Conservation (phyloP, 192 early-diverging fungal genomes). For the Dispira simplex region DNA sequence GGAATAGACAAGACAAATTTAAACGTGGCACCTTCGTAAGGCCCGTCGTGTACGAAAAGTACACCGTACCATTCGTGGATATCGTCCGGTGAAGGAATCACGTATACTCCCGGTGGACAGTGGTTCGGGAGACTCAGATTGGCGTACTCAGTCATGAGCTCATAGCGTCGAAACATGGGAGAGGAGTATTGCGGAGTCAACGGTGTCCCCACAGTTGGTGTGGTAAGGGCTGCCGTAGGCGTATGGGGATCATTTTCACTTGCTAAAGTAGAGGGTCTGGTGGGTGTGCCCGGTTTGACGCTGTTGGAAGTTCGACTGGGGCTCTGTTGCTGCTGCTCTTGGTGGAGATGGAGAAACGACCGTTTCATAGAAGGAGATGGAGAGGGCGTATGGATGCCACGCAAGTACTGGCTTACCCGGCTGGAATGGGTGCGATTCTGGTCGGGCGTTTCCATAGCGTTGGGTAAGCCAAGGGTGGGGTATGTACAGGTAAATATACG, state of each 20-base stretch:
- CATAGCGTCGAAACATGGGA: constrained; percentile 1
- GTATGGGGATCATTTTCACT: background rate
- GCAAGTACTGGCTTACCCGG: background rate
- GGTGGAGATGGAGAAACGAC: background rate
- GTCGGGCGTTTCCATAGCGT: background rate
- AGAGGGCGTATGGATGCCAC: background rate
- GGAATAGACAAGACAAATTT: background rate
- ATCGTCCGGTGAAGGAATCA: background rate
- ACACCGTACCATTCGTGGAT: constrained; percentile 6
- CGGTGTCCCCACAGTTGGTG: background rate
- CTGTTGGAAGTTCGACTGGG: background rate
- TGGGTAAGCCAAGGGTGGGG: too few relatives aligned
- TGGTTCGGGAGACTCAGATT: background rate
- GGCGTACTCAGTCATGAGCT: constrained; percentile 1
- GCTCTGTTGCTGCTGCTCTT: background rate
- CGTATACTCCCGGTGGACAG: background rate
- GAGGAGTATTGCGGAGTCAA: background rate
- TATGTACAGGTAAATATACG: too few relatives aligned
- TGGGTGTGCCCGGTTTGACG: background rate
- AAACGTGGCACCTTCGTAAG: constrained; percentile 8
- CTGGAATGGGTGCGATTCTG: background rate
- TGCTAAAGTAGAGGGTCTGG: background rate
- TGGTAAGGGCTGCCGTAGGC: background rate
- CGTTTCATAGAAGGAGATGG: background rate
- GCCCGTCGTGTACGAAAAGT: constrained; percentile 6